phyloP scores from a whole-genome alignment of 1,284 basidiomycete species.

The Athelia psychrophila region DNA sequence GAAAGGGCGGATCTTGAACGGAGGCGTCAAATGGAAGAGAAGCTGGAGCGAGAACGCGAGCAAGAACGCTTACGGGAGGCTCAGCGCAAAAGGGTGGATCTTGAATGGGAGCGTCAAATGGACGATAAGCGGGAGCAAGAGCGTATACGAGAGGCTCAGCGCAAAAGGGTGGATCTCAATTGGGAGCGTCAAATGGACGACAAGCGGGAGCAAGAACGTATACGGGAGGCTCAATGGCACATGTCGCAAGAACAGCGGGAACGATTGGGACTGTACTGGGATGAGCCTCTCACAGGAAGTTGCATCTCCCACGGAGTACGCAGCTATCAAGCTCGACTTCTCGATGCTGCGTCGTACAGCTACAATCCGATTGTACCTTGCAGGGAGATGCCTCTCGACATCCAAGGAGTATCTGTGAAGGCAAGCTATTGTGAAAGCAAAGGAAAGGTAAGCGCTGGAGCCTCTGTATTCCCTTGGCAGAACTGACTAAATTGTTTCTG shows the following conservation, averaged over 20 bases:
- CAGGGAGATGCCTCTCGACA: background rate
- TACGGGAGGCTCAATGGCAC: background rate
- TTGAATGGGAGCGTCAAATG: too few species aligned
- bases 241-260: background rate
- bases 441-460: background rate
- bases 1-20: too few species aligned
- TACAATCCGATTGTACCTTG: background rate
- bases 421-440: background rate
- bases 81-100: too few species aligned
- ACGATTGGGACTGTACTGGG: background rate
- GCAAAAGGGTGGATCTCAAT: too few species aligned
- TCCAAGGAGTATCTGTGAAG: background rate
- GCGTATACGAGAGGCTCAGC: too few species aligned
- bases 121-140: too few species aligned
- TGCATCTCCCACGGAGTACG: background rate
- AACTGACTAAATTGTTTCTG: background rate
- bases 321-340: background rate
- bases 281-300: background rate
- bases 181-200: background rate
- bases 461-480: background rate
- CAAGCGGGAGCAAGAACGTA: background rate
- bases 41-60: too few species aligned
- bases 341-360: background rate
- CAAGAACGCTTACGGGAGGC: too few species aligned
- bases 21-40: too few species aligned